phyloP scores from a whole-genome alignment of 768 basidiomycete genomes.

The Boletus sensibilis region DNA sequence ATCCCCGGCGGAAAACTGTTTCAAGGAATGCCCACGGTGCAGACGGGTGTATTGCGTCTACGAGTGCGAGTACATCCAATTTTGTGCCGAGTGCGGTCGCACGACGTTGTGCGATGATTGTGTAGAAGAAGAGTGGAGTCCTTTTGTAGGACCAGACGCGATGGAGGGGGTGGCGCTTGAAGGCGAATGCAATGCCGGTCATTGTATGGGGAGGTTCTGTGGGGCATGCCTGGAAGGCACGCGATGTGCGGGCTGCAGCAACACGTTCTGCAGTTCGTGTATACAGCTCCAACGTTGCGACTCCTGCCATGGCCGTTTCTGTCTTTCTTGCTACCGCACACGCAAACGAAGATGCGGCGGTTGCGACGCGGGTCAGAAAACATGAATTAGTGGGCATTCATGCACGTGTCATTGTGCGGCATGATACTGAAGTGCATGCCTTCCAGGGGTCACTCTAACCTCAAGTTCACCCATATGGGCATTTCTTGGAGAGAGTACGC shows the following conservation, averaged over 20 bases:
- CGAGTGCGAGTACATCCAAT: slow-evolving; percentile 25
- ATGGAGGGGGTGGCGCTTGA: slow-evolving; percentile 12
- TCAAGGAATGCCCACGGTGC: slow-evolving; percentile 22
- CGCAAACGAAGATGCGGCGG: neutral
- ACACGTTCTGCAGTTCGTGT: slow-evolving; percentile 15
- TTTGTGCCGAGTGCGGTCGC: slow-evolving; percentile 19
- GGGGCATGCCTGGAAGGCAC: slow-evolving; percentile 6
- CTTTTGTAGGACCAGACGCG: neutral
- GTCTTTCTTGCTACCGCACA: slow-evolving; percentile 4
- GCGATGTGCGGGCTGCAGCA: slow-evolving; percentile 15
- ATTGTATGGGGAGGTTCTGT: slow-evolving; percentile 15
- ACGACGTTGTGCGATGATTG: slow-evolving; percentile 28
- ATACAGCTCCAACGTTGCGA: slow-evolving; percentile 2
- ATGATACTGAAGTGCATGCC: neutral
- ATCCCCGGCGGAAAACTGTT: slow-evolving; percentile 1
- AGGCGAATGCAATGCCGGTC: neutral
- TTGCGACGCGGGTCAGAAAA: neutral
- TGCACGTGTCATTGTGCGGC: neutral
- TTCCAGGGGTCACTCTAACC: neutral
- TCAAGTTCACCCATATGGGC: neutral
- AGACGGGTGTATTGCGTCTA: slow-evolving; percentile 14
- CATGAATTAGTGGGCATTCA: neutral
- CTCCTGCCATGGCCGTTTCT: slow-evolving; percentile 6
- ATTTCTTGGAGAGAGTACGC: neutral
- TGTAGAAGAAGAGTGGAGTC: slow-evolving; percentile 21